These are phyloP conservation scores for Lanmaoa pseudosensibilis DNA, from an alignment of 768 basidiomycete genomes.

Conservation along the genomic window DNA sequence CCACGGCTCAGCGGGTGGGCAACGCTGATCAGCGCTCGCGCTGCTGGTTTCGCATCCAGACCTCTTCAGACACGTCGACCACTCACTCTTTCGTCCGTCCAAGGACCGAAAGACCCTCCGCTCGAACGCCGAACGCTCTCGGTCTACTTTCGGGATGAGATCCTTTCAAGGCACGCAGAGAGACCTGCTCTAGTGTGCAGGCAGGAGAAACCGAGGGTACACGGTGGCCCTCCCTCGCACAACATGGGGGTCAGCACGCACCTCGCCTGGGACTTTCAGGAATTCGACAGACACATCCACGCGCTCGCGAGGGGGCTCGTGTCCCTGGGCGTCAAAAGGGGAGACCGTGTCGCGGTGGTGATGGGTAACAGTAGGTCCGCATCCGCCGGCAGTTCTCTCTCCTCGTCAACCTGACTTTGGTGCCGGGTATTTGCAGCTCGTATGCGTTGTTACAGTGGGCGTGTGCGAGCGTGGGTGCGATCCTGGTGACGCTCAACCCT, in stretches of 20 bases:
- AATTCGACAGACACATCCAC: conserved; percentile 64
- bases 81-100: conserved; percentile 52
- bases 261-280: conserved; percentile 72
- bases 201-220: conserved; percentile 53
- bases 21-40: neutral
- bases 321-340: conserved; percentile 66
- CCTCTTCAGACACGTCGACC: conserved; percentile 17
- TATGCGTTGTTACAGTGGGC: conserved; percentile 87
- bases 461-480: conserved; percentile 80
- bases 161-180: conserved; percentile 48
- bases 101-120: conserved; percentile 57
- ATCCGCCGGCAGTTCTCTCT: neutral
- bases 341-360: conserved; percentile 75
- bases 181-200: conserved; percentile 67
- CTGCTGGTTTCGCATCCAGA: conserved; percentile 5
- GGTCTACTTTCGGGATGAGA: conserved; percentile 57
- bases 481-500: conserved; percentile 81
- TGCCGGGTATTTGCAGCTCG: conserved; percentile 43
- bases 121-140: conserved; percentile 57
- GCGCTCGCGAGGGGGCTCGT: conserved; percentile 72
- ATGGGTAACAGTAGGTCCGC: conserved; percentile 84
- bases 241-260: conserved; percentile 49
- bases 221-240: conserved; percentile 58
- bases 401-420: neutral
- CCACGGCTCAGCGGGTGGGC: neutral